phyloP scores from a whole-genome alignment of 768 basidiomycete genomes.

The Termitomyces sp. region DNA sequence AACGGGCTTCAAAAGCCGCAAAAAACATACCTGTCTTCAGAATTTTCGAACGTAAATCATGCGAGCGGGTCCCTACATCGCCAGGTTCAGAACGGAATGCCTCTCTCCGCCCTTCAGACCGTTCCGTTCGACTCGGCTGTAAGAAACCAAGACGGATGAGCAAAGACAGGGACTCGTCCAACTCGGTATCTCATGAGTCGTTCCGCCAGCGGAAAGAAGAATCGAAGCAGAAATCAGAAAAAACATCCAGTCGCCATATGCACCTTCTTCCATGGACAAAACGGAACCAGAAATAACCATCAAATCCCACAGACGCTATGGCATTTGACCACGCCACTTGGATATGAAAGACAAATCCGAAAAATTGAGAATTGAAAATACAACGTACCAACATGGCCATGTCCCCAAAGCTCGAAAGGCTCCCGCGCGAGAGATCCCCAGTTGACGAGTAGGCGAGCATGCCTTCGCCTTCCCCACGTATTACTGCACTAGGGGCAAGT shows the following conservation, averaged over 20 bases:
- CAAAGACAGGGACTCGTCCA: background rate
- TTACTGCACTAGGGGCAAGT: constrained; percentile 5
- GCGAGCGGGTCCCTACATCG: background rate
- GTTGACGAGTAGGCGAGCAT: background rate
- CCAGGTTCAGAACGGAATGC: background rate
- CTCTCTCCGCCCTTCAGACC: background rate
- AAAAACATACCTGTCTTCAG: background rate
- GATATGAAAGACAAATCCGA: background rate
- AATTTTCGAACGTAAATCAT: background rate
- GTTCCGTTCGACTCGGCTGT: constrained; percentile 1
- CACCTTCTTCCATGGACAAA: background rate
- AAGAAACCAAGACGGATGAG: background rate
- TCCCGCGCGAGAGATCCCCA: background rate
- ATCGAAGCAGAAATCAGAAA: background rate
- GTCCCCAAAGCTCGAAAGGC: constrained; percentile 2
- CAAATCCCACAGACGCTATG: background rate
- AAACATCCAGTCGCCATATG: no score
- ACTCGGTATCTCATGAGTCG: background rate
- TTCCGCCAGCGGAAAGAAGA: background rate
- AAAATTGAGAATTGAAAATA: background rate
- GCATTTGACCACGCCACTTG: background rate
- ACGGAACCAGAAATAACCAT: background rate
- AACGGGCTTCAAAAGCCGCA: no score
- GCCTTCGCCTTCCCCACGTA: background rate
- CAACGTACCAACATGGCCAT: constrained; percentile 3